A percentile compares a stretch with the other conserved stretches of the same genome.
phyloP scores from a whole-genome alignment of 257 asterid genomes.

The Sherardia arvensis region DNA sequence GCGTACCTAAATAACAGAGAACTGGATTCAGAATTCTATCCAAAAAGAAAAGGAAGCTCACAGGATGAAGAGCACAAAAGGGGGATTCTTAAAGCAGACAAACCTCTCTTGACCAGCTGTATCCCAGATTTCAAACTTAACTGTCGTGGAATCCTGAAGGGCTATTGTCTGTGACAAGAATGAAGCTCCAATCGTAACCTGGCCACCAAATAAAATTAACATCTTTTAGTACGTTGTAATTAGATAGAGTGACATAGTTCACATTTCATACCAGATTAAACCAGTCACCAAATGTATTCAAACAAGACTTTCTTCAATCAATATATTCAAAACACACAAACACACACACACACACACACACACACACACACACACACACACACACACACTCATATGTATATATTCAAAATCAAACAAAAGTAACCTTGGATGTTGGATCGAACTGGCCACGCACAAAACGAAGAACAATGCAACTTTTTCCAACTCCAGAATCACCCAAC shows the following conservation, averaged over 20 bases:
- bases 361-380: too few species aligned
- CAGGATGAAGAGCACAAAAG: background rate
- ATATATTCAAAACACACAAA: background rate
- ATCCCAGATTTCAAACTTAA: constrained; percentile 99
- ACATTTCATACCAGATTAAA: background rate
- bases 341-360: too few species aligned
- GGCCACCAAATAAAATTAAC: constrained; percentile 18
- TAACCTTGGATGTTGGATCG: constrained; percentile 91
- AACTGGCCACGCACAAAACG: constrained; percentile 98
- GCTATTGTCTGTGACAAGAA: constrained; percentile 96
- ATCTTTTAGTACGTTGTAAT: background rate
- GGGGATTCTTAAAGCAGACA: constrained; percentile 5
- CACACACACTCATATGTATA: too few species aligned
- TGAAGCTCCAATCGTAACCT: constrained; percentile 94
- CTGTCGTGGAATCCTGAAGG: constrained; percentile 90
- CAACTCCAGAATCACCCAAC: constrained; percentile 97
- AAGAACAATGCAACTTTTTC: constrained; percentile 97
- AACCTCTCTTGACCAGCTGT: constrained; percentile 99
- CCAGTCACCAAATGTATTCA: background rate
- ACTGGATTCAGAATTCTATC: background rate
- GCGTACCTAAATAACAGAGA: constrained; percentile 47
- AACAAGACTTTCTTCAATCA: background rate
- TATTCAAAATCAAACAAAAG: too few species aligned
- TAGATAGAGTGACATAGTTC: background rate
- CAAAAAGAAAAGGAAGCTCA: background rate